These are phyloP conservation scores for Ogataea methylovora DNA, from an alignment of 805 yeast species.

Conservation along the genomic window DNA sequence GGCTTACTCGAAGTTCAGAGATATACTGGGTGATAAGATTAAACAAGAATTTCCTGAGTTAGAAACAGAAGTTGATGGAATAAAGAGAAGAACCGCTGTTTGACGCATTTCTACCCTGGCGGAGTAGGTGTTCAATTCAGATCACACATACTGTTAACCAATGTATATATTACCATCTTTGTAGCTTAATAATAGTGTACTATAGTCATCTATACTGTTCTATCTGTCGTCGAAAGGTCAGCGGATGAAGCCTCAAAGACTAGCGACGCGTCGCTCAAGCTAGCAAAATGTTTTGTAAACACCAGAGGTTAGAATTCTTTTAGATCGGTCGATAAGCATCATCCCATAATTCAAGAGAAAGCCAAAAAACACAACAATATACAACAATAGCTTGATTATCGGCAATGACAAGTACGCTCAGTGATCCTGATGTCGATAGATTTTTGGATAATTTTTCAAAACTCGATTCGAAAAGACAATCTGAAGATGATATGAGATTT, in stretches of 20 bases:
- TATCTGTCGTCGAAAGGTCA: too few relatives aligned
- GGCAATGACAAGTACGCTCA: conserved; percentile 2
- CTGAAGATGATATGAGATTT: conserved; percentile 13
- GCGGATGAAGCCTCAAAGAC: too few relatives aligned
- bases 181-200: too few relatives aligned
- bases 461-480: conserved; percentile 9
- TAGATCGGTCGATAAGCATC: too few relatives aligned
- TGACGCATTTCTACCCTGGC: neutral
- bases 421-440: conserved; percentile 18
- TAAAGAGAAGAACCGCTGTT: conserved; percentile 35
- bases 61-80: conserved; percentile 46
- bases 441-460: conserved; percentile 16
- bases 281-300: neutral
- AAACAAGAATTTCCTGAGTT: conserved; percentile 76
- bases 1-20: conserved; percentile 49
- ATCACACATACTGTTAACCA: neutral
- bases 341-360: too few relatives aligned
- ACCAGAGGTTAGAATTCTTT: too few relatives aligned
- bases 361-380: too few relatives aligned
- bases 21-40: conserved; percentile 61
- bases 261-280: neutral
- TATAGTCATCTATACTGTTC: too few relatives aligned
- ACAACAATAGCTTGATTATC: too few relatives aligned
- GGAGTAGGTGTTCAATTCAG: neutral
- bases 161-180: neutral